Percentiles rank a stretch among this genome's conserved stretches.
Evolutionary conservation across 768 basidiomycete species (phyloP).

Genomic region (Ramaria rubella): DNA sequence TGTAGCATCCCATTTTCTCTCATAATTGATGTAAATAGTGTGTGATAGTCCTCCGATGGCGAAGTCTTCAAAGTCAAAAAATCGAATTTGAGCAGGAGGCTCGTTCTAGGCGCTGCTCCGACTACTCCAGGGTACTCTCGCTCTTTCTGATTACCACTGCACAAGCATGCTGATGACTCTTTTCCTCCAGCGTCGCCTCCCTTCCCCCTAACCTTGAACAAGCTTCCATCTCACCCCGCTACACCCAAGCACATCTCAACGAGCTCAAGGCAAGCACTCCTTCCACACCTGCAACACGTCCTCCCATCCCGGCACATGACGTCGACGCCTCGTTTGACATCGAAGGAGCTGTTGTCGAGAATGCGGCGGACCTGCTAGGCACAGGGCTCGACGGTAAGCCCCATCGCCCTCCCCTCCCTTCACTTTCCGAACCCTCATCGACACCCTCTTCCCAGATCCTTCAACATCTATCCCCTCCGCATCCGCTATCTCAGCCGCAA

Average conservation of each 20-base stretch:
- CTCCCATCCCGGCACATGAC: conserved; percentile 32
- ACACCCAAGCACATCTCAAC: conserved; percentile 66
- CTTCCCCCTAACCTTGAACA: conserved; percentile 47
- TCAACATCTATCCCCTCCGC: conserved; percentile 59
- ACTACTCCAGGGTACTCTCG: conserved; percentile 22
- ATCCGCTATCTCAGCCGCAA: conserved; percentile 65
- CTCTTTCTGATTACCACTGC: neutral
- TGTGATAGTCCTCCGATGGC: conserved; percentile 44
- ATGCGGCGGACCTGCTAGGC: conserved; percentile 30
- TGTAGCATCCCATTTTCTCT: neutral
- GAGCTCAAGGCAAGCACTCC: conserved; percentile 76
- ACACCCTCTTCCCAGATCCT: conserved; percentile 31
- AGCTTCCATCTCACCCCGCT: conserved; percentile 56
- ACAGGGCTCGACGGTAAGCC: conserved; percentile 16
- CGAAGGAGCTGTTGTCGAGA: conserved; percentile 32
- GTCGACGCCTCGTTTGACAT: conserved; percentile 23
- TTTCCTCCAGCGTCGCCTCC: conserved; percentile 28
- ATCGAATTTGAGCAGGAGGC: conserved; percentile 63
- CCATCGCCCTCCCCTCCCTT: conserved; percentile 24
- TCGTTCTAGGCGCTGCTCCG: conserved; percentile 50
- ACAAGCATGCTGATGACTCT: neutral
- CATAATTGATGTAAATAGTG: conserved; percentile 23
- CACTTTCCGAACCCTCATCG: neutral
- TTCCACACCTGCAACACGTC: conserved; percentile 34
- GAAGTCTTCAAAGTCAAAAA: conserved; percentile 78